Conservation (phyloP, 1,284 basidiomycete genomes). For the Psilocybe mexicana region DNA sequence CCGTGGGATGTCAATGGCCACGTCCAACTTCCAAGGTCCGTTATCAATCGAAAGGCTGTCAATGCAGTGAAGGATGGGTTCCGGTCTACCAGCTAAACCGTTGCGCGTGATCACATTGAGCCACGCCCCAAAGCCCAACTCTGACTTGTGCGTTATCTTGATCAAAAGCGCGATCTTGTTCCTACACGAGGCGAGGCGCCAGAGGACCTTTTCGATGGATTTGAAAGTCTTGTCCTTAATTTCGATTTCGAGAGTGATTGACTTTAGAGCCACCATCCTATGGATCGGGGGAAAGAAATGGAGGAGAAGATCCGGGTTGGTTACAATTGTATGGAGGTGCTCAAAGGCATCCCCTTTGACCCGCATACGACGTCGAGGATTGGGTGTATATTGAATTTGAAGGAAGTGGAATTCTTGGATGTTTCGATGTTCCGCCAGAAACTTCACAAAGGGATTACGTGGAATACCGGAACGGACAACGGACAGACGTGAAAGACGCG, state of each 20-base stretch:
- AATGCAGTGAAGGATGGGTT: conserved; percentile 13
- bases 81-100: conserved; percentile 13
- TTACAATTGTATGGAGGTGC: conserved; percentile 11
- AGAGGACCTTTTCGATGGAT: conserved; percentile 14
- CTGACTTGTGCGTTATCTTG: conserved; percentile 9
- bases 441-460: conserved; percentile 17
- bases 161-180: conserved; percentile 16
- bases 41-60: conserved; percentile 21
- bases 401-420: conserved; percentile 16
- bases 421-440: conserved; percentile 16
- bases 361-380: conserved; percentile 3
- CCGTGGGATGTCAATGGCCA: background rate
- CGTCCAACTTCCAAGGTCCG: conserved; percentile 15
- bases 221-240: conserved; percentile 10
- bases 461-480: conserved; percentile 16
- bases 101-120: conserved; percentile 9
- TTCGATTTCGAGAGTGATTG: conserved; percentile 14
- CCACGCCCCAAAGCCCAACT: conserved; percentile 19
- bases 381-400: conserved; percentile 18
- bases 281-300: conserved; percentile 17
- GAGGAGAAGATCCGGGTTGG: conserved; percentile 17
- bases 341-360: conserved; percentile 7
- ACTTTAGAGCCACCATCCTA: conserved; percentile 4
- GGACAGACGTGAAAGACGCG: conserved; percentile 10
- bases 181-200: conserved; percentile 9